These are phyloP conservation scores for Lentinus tigrinus DNA, from an alignment of 768 basidiomycete genomes.

Conservation along the genomic window DNA sequence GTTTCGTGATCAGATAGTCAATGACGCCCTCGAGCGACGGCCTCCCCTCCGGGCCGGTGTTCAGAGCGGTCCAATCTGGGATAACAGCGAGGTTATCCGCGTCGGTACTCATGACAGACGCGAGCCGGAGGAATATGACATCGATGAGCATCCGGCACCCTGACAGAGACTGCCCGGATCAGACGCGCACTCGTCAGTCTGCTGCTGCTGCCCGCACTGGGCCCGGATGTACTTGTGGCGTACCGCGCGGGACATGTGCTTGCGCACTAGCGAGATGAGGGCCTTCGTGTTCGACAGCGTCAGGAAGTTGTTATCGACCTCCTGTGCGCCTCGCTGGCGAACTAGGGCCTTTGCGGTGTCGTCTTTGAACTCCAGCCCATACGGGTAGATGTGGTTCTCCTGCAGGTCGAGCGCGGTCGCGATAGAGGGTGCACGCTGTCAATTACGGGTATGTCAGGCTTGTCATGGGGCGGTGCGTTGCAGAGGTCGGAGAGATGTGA, in stretches of 20 bases:
- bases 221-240: background rate
- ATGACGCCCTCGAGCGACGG: background rate
- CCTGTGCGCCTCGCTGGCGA: background rate
- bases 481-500: background rate
- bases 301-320: background rate
- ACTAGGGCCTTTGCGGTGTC: background rate
- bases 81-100: background rate
- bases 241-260: background rate
- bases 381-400: background rate
- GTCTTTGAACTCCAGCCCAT: constrained; percentile 2
- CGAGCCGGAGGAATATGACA: constrained; percentile 1
- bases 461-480: background rate
- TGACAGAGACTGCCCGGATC: background rate
- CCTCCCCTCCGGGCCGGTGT: background rate
- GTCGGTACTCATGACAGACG: background rate
- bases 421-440: constrained; percentile 1
- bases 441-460: background rate
- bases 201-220: background rate
- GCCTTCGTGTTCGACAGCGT: background rate
- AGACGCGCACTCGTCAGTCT: background rate
- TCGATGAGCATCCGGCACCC: constrained; percentile 5
- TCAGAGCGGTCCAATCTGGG: background rate
- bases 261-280: background rate
- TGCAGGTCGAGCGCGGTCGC: background rate
- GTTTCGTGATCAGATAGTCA: constrained; percentile 1